Percentiles rank a stretch among this genome's conserved stretches.
Evolutionary conservation across 495 filamentous ascomycete species (phyloP).

Genomic region (Aspergillus steynii): DNA sequence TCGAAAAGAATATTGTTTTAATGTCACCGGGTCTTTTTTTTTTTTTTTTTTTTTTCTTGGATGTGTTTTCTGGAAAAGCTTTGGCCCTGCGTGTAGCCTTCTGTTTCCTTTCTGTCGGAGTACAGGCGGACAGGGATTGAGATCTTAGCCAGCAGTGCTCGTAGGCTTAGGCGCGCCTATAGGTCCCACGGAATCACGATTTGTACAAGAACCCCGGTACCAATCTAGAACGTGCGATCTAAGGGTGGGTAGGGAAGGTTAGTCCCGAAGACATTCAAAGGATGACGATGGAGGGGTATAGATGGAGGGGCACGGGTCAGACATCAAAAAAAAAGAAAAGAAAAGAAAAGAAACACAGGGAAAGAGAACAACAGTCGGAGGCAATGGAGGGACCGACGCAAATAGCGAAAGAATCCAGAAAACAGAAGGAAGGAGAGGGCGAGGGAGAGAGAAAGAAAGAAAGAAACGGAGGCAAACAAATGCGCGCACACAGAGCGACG

Average conservation of each 20-base stretch:
- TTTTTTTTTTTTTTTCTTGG: slow-evolving; percentile 8
- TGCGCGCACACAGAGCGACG: neutral
- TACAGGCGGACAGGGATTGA: slow-evolving; percentile 8
- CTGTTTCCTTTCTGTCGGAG: slow-evolving; percentile 8
- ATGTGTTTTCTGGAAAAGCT: slow-evolving; percentile 2
- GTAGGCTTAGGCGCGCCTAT: slow-evolving; percentile 18
- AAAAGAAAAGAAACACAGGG: neutral
- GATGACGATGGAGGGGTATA: neutral
- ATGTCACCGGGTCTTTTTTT: slow-evolving; percentile 12
- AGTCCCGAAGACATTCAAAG: neutral
- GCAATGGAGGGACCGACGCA: neutral
- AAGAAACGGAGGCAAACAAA: neutral
- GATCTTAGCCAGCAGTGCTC: slow-evolving; percentile 13
- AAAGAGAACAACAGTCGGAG: neutral
- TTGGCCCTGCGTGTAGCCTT: neutral
- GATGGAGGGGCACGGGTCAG: neutral
- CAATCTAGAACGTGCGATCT: slow-evolving; percentile 17
- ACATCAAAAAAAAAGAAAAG: neutral
- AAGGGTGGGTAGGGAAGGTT: slow-evolving; percentile 5
- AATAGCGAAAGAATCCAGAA: no score
- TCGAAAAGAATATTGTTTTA: slow-evolving; percentile 6
- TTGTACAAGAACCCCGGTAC: slow-evolving; percentile 14
- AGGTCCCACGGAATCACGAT: slow-evolving; percentile 17
- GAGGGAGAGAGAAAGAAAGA: neutral
- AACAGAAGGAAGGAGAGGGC: no score